Base-by-base conservation (phyloP, 1,284 basidiomycete genomes). In the Puccinia coronata region DNA sequence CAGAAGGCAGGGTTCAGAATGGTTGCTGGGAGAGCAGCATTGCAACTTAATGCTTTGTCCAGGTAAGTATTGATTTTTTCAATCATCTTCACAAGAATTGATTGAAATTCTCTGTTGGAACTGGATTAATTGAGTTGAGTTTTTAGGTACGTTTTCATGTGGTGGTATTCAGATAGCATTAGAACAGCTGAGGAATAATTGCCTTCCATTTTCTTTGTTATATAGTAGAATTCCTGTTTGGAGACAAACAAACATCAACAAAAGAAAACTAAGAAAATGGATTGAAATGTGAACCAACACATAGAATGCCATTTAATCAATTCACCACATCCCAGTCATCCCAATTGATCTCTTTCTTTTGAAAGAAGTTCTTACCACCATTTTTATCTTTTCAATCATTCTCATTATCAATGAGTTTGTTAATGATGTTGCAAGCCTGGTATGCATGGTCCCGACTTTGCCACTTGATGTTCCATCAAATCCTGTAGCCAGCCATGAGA, bases 341-440 rank as follows among this genome's bases (percentile, higher is more conserved):
- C 3, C 65, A n/a, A 43, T 9, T 43, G 23, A 69, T 47, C 65
- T 69, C 39, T 25, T n/a, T n/a, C n/a, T n/a, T n/a, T n/a, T n/a
- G n/a, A n/a, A n/a, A n/a, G n/a, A n/a, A n/a, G n/a, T n/a, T 47
- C 23, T 43, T 69, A 2, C 39, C 65, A 6, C 65, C 65, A 11
- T 43, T 12, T 2, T 16, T 12, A n/a, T 69, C 65, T 43, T 69
- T 36, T 6, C 65, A 20, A 69, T 69, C 39, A 11, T 18, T 11
- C 23, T 69, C 23, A 23, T 69, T 69, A 28, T 69, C 36, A 2
- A 69, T 47, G 9, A 69, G 41, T n/a, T 69, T 69, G n/a, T 49
- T 36, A 23, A 69, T 69, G 1, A 69, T n/a, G 2, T 43, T 47
- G 1, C 23, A 25, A 43, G 65, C 65, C 23, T 69, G 39, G 39